Percentiles rank a stretch among this genome's conserved stretches.
These are phyloP conservation scores for Corymbia calophylla DNA, from an alignment of 441 rosid genomes.

Conservation along the genomic window DNA sequence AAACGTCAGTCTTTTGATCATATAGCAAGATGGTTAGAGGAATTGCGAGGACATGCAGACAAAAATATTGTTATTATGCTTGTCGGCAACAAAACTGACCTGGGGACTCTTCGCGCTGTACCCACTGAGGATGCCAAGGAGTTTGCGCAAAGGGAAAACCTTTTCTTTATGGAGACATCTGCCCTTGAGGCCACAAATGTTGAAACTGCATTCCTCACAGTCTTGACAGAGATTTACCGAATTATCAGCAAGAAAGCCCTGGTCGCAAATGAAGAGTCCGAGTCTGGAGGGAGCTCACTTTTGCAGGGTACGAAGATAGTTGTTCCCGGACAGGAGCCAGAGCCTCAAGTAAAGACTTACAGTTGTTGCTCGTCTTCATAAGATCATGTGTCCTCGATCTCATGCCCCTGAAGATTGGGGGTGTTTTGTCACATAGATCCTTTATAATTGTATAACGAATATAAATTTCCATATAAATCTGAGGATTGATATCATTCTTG, in stretches of 20 bases:
- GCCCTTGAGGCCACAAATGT: constrained; percentile 53
- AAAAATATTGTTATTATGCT: constrained; percentile 49
- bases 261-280: constrained; percentile 35
- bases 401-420: background rate
- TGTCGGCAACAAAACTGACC: constrained; percentile 50
- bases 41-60: constrained; percentile 51
- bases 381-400: background rate
- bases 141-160: constrained; percentile 41
- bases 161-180: constrained; percentile 56
- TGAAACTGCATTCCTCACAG: constrained; percentile 41
- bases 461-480: background rate
- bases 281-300: constrained; percentile 34
- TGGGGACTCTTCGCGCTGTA: constrained; percentile 38
- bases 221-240: constrained; percentile 45
- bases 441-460: background rate
- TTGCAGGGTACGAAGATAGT: constrained; percentile 37
- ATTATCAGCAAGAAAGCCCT: constrained; percentile 39
- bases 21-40: constrained; percentile 46
- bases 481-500: background rate
- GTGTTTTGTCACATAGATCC: background rate
- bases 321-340: constrained; percentile 37
- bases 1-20: constrained; percentile 52
- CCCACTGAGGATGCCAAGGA: constrained; percentile 55
- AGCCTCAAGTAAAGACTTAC: constrained; percentile 13
- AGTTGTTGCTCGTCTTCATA: constrained; percentile 40